Percentiles rank a stretch among this genome's conserved stretches.
Conservation (phyloP, 129 eudicot species). For the Flaveria ramosissima region DNA sequence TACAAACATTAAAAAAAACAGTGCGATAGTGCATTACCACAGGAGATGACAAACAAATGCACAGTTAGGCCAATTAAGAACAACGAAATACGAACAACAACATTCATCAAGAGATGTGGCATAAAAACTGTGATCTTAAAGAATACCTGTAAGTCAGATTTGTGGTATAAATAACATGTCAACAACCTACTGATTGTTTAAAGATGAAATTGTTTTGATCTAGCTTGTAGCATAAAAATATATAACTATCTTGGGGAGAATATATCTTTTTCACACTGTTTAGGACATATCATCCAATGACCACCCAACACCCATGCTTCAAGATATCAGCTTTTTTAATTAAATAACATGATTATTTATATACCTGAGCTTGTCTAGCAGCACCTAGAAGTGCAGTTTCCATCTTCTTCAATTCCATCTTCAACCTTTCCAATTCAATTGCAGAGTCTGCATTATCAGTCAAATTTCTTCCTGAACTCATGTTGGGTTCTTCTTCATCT, state of each 20-base stretch:
- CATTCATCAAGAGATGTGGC: no score
- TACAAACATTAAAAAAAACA: background rate
- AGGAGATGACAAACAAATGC: background rate
- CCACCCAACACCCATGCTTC: conserved; percentile 8
- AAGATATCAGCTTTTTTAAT: background rate
- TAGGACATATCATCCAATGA: conserved; percentile 2
- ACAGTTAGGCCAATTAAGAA: conserved; percentile 14
- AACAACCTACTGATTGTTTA: background rate
- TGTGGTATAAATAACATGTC: background rate
- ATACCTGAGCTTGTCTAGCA: conserved; percentile 90
- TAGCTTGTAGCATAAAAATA: conserved; percentile 17
- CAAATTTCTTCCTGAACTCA: conserved; percentile 43
- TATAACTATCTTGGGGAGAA: background rate
- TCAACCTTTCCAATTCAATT: conserved; percentile 66
- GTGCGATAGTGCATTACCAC: background rate
- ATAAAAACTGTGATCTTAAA: no score
- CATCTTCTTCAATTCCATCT: conserved; percentile 85
- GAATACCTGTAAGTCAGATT: no score
- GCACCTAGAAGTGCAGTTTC: conserved; percentile 86
- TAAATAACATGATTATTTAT: background rate
- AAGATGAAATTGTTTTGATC: conserved; percentile 12
- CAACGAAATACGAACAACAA: background rate
- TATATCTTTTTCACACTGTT: conserved; percentile 1
- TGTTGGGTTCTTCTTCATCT: conserved; percentile 28
- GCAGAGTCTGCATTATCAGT: conserved; percentile 38